Evolutionary conservation across 2,329 filamentous ascomycete genomes (phyloP), one percentile per base, ranked within the genome.

Genomic region (Fusarium haematococcum): DNA sequence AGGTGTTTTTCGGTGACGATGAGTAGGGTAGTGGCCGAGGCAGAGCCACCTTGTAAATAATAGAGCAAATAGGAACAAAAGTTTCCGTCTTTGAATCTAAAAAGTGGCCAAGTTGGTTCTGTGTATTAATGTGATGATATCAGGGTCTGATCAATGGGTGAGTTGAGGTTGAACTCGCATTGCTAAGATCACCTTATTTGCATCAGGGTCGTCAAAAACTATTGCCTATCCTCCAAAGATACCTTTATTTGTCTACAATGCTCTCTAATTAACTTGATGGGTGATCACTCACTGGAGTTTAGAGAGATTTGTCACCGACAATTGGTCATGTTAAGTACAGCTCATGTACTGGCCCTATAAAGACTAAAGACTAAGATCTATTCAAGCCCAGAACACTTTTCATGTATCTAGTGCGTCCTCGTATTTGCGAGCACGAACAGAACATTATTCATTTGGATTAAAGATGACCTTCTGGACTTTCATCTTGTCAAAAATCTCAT

Each of bases 1-100:
- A 56, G 16, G 67, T 69, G 18, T 70, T 70, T 52, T 70, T 67
- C 33, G 68, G 64, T 3, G 68, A 70, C 35, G 59, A 62, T 48
- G 59, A 62, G 59, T 62, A 62, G 43, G 14, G 16, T n/a, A 13
- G 25, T 20, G n/a, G 6, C 14, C 2, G 27, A 37, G 16, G 16
- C n/a, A 37, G 33, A 4, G n/a, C 23, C 23, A 18, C 32, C 6
- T 6, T 10, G 7, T 4, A 14, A 30, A 30, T 4, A 25, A 37
- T 25, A 57, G 9, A 37, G 33, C 16, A 57, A 37, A 25, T 7
- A 35, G 32, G 32, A 57, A 37, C 18, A 30, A 39, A 27, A 41
- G 7, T 10, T 14, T 16, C 10, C 10, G 4, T 41, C 25, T 30
- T 16, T 20, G 7, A 20, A 20, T 20, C 6, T 1, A n/a, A 41